Evolutionary conservation across 345 rosid genomes (phyloP), one percentile per base, ranked within the genome.

Genomic region (Hibiscus trionum): DNA sequence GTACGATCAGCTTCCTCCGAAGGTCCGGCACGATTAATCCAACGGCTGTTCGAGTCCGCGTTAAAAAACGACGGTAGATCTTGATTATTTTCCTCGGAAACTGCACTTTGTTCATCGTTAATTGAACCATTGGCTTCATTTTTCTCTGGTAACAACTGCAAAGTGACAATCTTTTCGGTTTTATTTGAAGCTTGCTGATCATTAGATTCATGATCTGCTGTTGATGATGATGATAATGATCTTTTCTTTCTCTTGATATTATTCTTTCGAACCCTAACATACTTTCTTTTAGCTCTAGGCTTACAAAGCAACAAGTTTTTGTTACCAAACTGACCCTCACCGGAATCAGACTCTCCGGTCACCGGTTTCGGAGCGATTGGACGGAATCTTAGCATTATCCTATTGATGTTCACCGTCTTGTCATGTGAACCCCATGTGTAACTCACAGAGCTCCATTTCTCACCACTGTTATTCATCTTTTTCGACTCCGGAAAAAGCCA

Each of bases 351-450:
- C 21, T 73, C 87, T 15, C 82, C 85, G 53, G n/a, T 12, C 44
- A 65, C 73, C 72, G 93, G 98, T 74, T 91, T 93, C 55, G 98
- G 98, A 0, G 97, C 98, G 73, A 93, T 93, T 72, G 97, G 97
- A 39, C 97, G 80, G 83, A 91, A 93, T 76, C 91, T 76, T 75
- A 85, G 88, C 96, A 88, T 86, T 74, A 84, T 74, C 75, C 75
- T 80, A 69, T 81, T 79, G 78, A 90, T 56, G 21, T 52, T 84
- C 49, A 84, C 80, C 60, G 82, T 77, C 63, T 74, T 44, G 47
- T 44, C 47, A 9, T 44, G 47, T 44, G 47, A 44, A 44, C 80
- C 61, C 6, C 47, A 44, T 10, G 47, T 44, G 14, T 44, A 44
- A 3, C 14, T 44, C 14, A 50, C 56, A 16, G 3, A 4, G 56